Evolutionary conservation across 306 rosid genomes (phyloP), one percentile per base, ranked within the genome.

Genomic region (Lathyrus oleraceus): DNA sequence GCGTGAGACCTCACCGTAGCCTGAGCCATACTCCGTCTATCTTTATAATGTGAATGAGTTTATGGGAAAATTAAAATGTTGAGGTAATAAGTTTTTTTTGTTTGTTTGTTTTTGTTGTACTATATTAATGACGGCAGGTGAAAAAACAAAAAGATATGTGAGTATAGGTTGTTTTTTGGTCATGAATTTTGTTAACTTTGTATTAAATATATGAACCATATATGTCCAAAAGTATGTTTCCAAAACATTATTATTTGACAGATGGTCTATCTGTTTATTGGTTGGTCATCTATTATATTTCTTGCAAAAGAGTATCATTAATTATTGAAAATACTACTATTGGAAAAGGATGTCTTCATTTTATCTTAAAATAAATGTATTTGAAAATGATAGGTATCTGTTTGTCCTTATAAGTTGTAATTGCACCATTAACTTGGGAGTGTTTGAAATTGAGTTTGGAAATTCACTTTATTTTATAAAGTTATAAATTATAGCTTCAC

Each of bases 41-140:
- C 36, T 32, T 32, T 32, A 32, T 32, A 32, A 32, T 6, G 8
- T 32, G 36, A 6, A 32, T 5, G 36, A 32, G 1, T 32, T 32
- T 5, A 25, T 25, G 28, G 32, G 14, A 53, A 10, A 6, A 58
- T 4, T 3, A 27, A 36, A 61, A 61, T 5, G 45, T 40, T 38
- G 19, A 16, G 61, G 0, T 1, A 2, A 13, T 68, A 27, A 51
- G 14, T 39, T 39, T 0, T 4, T 9, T 61, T 35, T 38, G 0
- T 48, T 17, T 17, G 3, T 25, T 51, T 19, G 2, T 52, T 49
- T 53, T 53, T 10, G 59, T 53, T 53, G 5, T 53, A 21, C n/a
- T 21, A 11, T 23, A 53, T 53, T 53, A 59, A 78, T 58, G 74
- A 66, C 23, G 82, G 65, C 77, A 71, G 70, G 74, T 65, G 67